Base-by-base conservation (phyloP, 2,329 filamentous ascomycete genomes). In the Colletotrichum falcatum region DNA sequence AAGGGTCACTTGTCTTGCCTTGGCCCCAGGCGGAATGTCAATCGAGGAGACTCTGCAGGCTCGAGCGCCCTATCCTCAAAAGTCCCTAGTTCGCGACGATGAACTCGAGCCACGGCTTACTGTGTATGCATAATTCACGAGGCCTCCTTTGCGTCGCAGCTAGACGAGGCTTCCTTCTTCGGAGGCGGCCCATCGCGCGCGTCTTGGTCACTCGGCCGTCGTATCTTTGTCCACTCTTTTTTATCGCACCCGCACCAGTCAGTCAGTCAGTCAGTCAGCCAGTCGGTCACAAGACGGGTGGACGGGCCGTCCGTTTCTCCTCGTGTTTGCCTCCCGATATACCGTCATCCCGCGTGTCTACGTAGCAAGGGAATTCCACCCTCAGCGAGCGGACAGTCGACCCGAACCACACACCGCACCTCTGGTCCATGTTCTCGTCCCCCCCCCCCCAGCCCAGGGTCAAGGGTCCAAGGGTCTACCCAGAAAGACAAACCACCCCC, bases 401-500 rank as follows among this genome's bases (percentile, higher is more conserved):
- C 53, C 53, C 33, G 53, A 55, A 39, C 12, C 28, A n/a, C 20
- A 11, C 49, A 55, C 62, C 49, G 42, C 33, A 23, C n/a, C 51
- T 59, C 35, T 26, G 28, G 18, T 33, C 30, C 49, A 33, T 33
- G 54, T 35, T 69, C 23, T 23, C 54, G 6, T 48, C 33, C 35
- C n/a, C n/a, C n/a, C n/a, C n/a, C n/a, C n/a, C n/a, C n/a, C n/a
- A n/a, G n/a, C n/a, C 30, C 53, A 16, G 33, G n/a, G 23, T 46
- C 39, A 44, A 56, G 66, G 66, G 61, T 70, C 62, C 62, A 66
- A 59, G 64, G 64, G 67, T 62, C 64, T 61, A n/a, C 9, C 30
- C 44, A 28, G 30, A 48, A 48, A 16, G n/a, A 18, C 23, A 16
- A 20, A 18, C 23, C 42, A 61, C 11, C 35, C 35, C 26, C 49